Evolutionary conservation across 768 basidiomycete genomes (phyloP).

Genomic region (Amanita fuliginea): DNA sequence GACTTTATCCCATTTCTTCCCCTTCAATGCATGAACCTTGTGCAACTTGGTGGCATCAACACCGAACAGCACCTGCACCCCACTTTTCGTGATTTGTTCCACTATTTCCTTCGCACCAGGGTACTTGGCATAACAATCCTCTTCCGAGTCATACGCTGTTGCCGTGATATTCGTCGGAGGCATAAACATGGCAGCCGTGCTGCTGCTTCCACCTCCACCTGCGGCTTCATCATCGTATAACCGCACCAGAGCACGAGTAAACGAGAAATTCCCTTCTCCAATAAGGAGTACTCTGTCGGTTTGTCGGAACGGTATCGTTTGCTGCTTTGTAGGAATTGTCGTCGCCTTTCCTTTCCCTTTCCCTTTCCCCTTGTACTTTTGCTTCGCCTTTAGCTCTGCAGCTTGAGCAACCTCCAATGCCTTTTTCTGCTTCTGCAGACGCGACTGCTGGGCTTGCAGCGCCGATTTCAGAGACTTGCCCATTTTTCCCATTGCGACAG

Average conservation of each 20-base stretch:
- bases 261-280: slow-evolving; percentile 96
- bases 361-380: slow-evolving; percentile 24
- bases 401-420: slow-evolving; percentile 37
- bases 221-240: slow-evolving; percentile 26
- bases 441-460: slow-evolving; percentile 58
- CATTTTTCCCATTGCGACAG: slow-evolving; percentile 9
- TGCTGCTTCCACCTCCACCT: neutral
- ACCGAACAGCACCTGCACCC: slow-evolving; percentile 64
- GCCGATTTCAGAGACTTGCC: slow-evolving; percentile 54
- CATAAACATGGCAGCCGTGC: slow-evolving; percentile 33
- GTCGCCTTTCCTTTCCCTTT: slow-evolving; percentile 21
- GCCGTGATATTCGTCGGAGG: slow-evolving; percentile 65
- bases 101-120: slow-evolving; percentile 60
- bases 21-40: slow-evolving; percentile 43
- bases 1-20: slow-evolving; percentile 62
- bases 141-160: slow-evolving; percentile 76
- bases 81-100: slow-evolving; percentile 36
- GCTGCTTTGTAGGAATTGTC: slow-evolving; percentile 13
- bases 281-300: slow-evolving; percentile 67
- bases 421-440: slow-evolving; percentile 53
- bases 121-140: slow-evolving; percentile 74
- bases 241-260: slow-evolving; percentile 58
- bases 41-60: slow-evolving; percentile 80
- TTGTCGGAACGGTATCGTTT: slow-evolving; percentile 52
- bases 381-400: slow-evolving; percentile 35